These are phyloP conservation scores for Leersia perrieri DNA, from an alignment of 176 grass and related monocot genomes.

Conservation along the genomic window DNA sequence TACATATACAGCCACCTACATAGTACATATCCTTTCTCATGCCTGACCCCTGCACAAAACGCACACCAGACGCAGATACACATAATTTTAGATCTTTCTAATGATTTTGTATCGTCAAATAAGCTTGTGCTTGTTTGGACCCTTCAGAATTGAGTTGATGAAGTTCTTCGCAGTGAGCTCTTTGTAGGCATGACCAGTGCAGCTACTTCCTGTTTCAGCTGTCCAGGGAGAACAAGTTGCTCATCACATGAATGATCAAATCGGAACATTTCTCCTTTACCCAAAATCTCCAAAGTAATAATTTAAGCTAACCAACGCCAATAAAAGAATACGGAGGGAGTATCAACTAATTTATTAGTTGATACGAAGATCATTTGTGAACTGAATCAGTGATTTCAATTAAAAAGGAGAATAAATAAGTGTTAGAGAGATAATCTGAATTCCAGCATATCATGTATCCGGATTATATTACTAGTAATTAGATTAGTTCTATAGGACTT, in stretches of 20 bases:
- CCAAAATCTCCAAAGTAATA: too few relatives aligned
- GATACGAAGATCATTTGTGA: neutral
- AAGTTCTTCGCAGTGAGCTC: slow-evolving; percentile 44
- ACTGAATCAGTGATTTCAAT: too few relatives aligned
- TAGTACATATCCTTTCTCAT: neutral
- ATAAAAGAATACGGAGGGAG: too few relatives aligned
- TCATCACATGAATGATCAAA: neutral
- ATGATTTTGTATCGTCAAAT: neutral
- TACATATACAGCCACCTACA: neutral
- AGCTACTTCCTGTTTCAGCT: slow-evolving; percentile 51
- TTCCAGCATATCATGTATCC: too few relatives aligned
- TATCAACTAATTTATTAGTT: too few relatives aligned
- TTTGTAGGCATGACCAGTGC: slow-evolving; percentile 38
- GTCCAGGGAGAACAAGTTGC: neutral
- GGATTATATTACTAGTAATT: too few relatives aligned
- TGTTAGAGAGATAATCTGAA: too few relatives aligned
- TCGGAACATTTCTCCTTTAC: neutral
- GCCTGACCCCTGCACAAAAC: slow-evolving; percentile 11
- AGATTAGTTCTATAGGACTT: too few relatives aligned
- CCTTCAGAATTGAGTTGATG: slow-evolving; percentile 46
- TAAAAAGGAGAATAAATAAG: too few relatives aligned
- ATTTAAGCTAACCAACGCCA: too few relatives aligned
- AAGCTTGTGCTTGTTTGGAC: neutral
- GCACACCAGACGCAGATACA: neutral
- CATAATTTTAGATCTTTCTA: neutral